Percentiles rank a stretch among this genome's conserved stretches.
Evolutionary conservation across 768 basidiomycete genomes (phyloP).

Genomic region (Omphalotus guepiniiformis): DNA sequence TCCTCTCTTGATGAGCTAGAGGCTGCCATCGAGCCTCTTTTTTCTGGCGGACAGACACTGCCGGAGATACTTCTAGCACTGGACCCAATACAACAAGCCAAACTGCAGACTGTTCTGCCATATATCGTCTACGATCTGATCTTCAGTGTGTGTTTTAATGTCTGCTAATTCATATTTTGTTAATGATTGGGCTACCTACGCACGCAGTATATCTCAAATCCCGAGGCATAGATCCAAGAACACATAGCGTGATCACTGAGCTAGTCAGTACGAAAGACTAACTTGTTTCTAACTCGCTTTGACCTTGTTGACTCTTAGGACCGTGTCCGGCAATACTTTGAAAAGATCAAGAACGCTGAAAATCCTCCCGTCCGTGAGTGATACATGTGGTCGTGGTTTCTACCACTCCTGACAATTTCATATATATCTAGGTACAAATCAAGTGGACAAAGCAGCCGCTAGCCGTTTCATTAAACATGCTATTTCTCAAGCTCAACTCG

Average conservation of each 20-base stretch:
- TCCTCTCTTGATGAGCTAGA: constrained; percentile 69
- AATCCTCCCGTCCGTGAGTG: constrained; percentile 54
- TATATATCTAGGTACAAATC: constrained; percentile 29
- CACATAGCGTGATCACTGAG: constrained; percentile 73
- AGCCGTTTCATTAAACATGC: constrained; percentile 82
- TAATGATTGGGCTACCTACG: not conserved
- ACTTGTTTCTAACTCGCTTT: not conserved
- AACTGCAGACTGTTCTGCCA: constrained; percentile 73
- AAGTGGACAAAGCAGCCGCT: constrained; percentile 78
- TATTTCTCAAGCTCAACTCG: constrained; percentile 56
- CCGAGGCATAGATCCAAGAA: constrained; percentile 73
- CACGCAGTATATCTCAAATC: constrained; percentile 74
- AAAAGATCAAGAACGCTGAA: constrained; percentile 75
- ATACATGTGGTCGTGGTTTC: not conserved
- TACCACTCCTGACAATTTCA: not conserved
- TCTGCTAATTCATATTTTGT: not conserved
- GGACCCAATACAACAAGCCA: constrained; percentile 76
- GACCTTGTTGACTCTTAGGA: constrained; percentile 41
- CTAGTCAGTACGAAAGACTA: constrained; percentile 7
- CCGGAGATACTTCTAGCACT: constrained; percentile 61
- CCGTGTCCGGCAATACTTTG: constrained; percentile 75
- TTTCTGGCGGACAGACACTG: constrained; percentile 50
- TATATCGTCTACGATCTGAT: constrained; percentile 82
- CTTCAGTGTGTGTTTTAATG: constrained; percentile 54
- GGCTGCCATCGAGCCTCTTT: constrained; percentile 56